A percentile compares a stretch with the other conserved stretches of the same genome.
phyloP scores from a whole-genome alignment of 208 protist species.

The Zelonia costaricensis region DNA sequence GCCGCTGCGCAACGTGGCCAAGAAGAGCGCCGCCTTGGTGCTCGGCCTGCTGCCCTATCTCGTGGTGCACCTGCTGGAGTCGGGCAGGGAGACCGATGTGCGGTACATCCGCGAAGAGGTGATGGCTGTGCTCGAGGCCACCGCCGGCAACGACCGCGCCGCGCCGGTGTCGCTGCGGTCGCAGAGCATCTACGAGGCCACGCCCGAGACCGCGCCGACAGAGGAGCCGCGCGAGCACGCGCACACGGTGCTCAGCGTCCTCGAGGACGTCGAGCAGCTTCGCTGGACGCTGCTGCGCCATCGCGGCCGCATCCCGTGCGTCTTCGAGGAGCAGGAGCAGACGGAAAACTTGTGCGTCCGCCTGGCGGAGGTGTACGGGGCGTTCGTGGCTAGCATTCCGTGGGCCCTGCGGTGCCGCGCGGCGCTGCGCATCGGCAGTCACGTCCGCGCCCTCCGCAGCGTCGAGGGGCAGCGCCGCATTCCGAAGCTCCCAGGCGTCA shows the following conservation, averaged over 20 bases:
- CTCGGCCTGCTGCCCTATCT: constrained; percentile 76
- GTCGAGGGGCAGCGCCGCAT: constrained; percentile 70
- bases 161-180: constrained; percentile 39
- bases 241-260: constrained; percentile 62
- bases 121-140: constrained; percentile 38
- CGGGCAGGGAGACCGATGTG: constrained; percentile 26
- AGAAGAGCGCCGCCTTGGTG: constrained; percentile 60
- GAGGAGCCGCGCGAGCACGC: constrained; percentile 65
- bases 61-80: constrained; percentile 63
- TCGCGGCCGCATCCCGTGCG: constrained; percentile 8
- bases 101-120: constrained; percentile 57
- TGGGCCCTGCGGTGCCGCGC: constrained; percentile 48
- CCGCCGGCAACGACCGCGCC: constrained; percentile 3
- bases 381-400: constrained; percentile 41
- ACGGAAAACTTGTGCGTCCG: constrained; percentile 21
- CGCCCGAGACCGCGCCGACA: not conserved
- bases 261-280: constrained; percentile 77
- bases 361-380: constrained; percentile 37
- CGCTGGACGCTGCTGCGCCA: constrained; percentile 46
- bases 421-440: constrained; percentile 69
- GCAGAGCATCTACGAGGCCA: constrained; percentile 32
- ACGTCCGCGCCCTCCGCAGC: constrained; percentile 75
- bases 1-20: constrained; percentile 86
- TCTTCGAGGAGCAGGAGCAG: constrained; percentile 26
- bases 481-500: constrained; percentile 25